Evolutionary conservation across 306 rosid species (phyloP), one percentile per base, ranked within the genome.

Genomic region (Acacia acuminata): DNA sequence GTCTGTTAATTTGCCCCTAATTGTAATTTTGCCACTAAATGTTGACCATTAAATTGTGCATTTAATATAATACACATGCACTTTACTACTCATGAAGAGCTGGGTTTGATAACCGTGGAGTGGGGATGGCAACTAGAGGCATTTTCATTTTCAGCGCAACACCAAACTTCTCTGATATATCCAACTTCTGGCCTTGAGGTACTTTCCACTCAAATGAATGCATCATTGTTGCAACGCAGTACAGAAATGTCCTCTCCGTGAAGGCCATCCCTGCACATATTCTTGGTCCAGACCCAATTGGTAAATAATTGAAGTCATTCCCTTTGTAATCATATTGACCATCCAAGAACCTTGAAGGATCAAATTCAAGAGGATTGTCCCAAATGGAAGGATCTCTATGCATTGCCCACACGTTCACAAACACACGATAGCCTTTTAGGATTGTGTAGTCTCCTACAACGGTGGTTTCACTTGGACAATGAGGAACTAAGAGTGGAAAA

Each of bases 401-500:
- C n/a, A 55, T 19, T 20, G 63, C 25, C 63, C 63, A 55, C 63
- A 20, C 13, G 10, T 20, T 55, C 63, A 55, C 63, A 55, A 55
- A 20, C 25, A 55, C 63, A 20, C 63, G 63, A 55, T 25, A 55
- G 10, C 63, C 25, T 55, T 55, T 55, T 55, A 25, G 61, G 63
- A 55, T 55, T 20, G 63, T 55, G 87, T 87, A 88, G 50, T 90
- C 91, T 73, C 90, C 95, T 0, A 88, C 81, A 8, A 10, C 78
- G 74, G 90, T 83, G 3, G 87, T 83, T 78, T 87, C 77, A 58
- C 85, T 90, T 0, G 97, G 95, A 48, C 89, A 84, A 25, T 86
- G 97, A 9, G 95, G 95, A 30, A 91, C 81, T 75, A 93, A n/a
- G 0, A 91, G 77, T 3, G 94, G 94, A 75, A 91, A 77, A 0